Evolutionary conservation across 345 rosid genomes (phyloP).

Genomic region (Triadica sebifera): DNA sequence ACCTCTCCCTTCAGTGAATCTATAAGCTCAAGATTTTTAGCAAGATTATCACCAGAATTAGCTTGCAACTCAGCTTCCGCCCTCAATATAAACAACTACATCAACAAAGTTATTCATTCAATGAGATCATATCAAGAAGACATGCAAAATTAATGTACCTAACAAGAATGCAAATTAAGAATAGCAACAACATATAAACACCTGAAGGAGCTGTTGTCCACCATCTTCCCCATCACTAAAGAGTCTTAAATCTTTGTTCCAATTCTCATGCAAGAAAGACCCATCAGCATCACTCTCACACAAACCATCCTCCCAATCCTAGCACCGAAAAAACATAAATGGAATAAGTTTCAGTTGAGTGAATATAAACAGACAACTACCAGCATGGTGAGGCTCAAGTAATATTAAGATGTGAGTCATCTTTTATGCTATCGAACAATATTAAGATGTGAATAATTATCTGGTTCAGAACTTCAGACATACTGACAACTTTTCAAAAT

Average conservation of each 20-base stretch:
- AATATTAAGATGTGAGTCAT: too few species aligned
- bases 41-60: slow-evolving; percentile 42
- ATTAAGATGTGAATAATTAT: not conserved
- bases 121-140: not conserved
- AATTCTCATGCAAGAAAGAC: slow-evolving; percentile 79
- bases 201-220: slow-evolving; percentile 90
- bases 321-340: slow-evolving; percentile 19
- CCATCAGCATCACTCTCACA: slow-evolving; percentile 88
- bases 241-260: slow-evolving; percentile 83
- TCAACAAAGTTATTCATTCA: slow-evolving; percentile 24
- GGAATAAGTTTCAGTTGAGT: not conserved
- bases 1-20: slow-evolving; percentile 57
- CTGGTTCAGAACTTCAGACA: not conserved
- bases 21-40: slow-evolving; percentile 42
- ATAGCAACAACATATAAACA: slow-evolving; percentile 19
- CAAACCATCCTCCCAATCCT: slow-evolving; percentile 98
- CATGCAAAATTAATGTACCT: not conserved
- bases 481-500: not conserved
- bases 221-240: slow-evolving; percentile 77
- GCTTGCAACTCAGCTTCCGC: slow-evolving; percentile 87
- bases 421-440: not conserved
- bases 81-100: slow-evolving; percentile 82
- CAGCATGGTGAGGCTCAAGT: not conserved
- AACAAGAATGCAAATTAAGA: not conserved
- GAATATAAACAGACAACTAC: not conserved